Evolutionary conservation across 2,329 filamentous ascomycete genomes (phyloP).

Genomic region (Fusarium miscanthi): DNA sequence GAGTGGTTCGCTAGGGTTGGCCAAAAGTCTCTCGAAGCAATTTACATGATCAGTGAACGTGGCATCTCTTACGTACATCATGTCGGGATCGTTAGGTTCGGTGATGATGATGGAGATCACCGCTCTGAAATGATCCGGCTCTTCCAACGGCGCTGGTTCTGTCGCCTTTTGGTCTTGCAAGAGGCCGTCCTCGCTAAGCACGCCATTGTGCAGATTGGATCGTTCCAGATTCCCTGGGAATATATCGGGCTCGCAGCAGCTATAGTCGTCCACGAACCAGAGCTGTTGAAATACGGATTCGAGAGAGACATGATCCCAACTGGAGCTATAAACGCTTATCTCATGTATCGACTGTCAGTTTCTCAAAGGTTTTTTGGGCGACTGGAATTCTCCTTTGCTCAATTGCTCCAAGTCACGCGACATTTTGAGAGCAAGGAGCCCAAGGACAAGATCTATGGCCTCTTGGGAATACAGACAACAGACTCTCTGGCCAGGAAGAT

Average conservation of each 20-base stretch:
- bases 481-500: rapidly evolving
- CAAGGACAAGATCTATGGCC: not conserved
- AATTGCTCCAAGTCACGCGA: rapidly evolving
- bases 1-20: rapidly evolving
- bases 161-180: not conserved
- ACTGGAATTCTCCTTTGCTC: rapidly evolving
- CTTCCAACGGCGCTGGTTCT: not conserved
- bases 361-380: rapidly evolving
- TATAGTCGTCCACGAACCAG: rapidly evolving
- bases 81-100: too few relatives aligned
- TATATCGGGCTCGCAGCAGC: not conserved
- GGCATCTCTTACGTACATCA: too few relatives aligned
- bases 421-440: rapidly evolving
- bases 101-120: too few relatives aligned
- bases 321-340: not conserved
- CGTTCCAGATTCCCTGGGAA: rapidly evolving
- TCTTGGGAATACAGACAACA: rapidly evolving
- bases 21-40: too few relatives aligned
- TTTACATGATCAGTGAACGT: too few relatives aligned
- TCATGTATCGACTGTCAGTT: not conserved
- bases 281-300: not conserved
- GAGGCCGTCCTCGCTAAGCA: not conserved
- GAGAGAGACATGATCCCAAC: rapidly evolving
- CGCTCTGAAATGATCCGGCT: not conserved
- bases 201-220: rapidly evolving